Base-by-base conservation (phyloP, 2,329 filamentous ascomycete species). In the Pseudogymnoascus sp. region DNA sequence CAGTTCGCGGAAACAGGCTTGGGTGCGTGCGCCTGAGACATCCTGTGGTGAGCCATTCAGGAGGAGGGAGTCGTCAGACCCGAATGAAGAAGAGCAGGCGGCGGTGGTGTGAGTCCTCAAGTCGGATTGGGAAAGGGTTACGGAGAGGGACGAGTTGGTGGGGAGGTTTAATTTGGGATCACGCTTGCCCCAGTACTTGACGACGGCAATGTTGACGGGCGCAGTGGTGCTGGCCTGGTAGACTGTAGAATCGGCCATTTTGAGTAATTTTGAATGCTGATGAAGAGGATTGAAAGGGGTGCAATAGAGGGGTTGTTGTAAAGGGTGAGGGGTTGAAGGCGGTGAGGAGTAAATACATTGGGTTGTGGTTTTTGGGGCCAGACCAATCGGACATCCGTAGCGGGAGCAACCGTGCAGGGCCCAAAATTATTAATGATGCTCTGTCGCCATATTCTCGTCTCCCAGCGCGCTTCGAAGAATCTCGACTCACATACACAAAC, bases 161-260 rank as follows among this genome's bases (percentile, higher is more conserved):
- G 94, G 94, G 62, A 97, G 89, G 78, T 99, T 99, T 71, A 97
- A 85, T 74, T 90, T 91, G 60, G 90, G 78, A 77, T 97, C 92
- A 66, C 94, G 90, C 80, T 99, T 99, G 70, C 95, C 94, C 94
- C 95, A 99, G 84, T 99, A 89, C 89, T 97, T 97, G 79, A 97
- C 94, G 63, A 97, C 92, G 68, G 93, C 93, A 74, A 97, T 97
- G 81, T 97, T 97, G 73, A 97, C 93, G 12, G 93, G 94, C 41
- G 94, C 94, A 67, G 92, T 97, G 64, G 94, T 97, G 80, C 90
- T 97, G 69, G 94, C 91, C 71, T 92, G 89, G 80, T 95, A 92
- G 71, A 97, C 83, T 62, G 71, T 70, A 23, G 64, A 65, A 62
- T 71, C 69, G n/a, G 70, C 60, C 72, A 74, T 74, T 58, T 42